Conservation (phyloP, 2,329 filamentous ascomycete genomes). For the Byssochlamys sp. region DNA sequence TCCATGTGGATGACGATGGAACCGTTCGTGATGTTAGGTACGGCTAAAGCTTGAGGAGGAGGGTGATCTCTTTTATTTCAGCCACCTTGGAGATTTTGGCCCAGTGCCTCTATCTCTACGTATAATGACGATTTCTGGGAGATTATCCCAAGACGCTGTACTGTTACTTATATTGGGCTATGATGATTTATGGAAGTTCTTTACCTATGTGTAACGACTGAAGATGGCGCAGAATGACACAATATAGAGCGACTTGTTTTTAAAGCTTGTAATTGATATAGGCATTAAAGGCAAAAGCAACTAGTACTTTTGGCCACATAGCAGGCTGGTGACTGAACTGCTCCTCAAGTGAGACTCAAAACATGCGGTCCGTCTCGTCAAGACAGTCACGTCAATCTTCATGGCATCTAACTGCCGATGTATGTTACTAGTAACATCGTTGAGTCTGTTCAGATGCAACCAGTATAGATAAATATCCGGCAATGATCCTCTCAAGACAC, state of each 20-base stretch:
- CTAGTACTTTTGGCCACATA: not conserved
- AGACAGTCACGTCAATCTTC: not conserved
- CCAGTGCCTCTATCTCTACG: not conserved
- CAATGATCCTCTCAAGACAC: not conserved
- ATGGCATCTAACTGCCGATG: not conserved
- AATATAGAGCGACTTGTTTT: not conserved
- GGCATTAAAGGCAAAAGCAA: not conserved
- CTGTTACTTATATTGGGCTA: not conserved
- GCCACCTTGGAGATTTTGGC: too few relatives aligned
- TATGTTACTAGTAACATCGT: not conserved
- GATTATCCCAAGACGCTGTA: not conserved
- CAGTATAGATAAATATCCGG: not conserved
- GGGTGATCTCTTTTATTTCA: too few relatives aligned
- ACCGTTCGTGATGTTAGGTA: conserved; percentile 36
- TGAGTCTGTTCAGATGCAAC: not conserved
- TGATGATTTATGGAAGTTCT: not conserved
- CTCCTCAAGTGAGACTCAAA: not conserved
- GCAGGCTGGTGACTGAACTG: not conserved
- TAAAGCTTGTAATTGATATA: not conserved
- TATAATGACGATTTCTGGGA: not conserved
- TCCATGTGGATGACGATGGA: conserved; percentile 36
- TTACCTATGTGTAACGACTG: not conserved
- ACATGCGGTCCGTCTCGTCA: not conserved
- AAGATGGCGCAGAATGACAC: not conserved
- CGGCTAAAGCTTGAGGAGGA: conserved; percentile 15